These are phyloP conservation scores for Penicillium psychrofluorescens DNA, from an alignment of 495 filamentous ascomycete species.

Conservation along the genomic window DNA sequence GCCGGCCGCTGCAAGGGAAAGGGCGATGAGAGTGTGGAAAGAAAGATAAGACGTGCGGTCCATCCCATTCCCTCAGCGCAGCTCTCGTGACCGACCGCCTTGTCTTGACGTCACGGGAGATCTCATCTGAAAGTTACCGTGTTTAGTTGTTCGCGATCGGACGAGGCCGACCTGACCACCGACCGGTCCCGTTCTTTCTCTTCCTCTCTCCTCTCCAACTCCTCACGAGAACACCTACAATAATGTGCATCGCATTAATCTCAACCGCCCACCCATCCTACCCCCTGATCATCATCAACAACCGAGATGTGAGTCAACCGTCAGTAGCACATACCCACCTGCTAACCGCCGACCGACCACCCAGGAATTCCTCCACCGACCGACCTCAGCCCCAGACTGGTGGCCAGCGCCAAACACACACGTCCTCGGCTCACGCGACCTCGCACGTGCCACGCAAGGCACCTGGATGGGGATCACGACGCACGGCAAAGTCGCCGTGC, in stretches of 20 bases:
- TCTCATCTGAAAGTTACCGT: neutral
- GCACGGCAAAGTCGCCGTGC: slow-evolving; percentile 74
- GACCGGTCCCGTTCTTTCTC: slow-evolving; percentile 1
- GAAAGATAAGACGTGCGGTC: neutral
- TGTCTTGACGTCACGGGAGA: slow-evolving; percentile 22
- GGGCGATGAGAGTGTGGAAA: neutral
- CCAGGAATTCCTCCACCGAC: slow-evolving; percentile 81
- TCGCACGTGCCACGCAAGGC: slow-evolving; percentile 59
- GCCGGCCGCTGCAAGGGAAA: neutral
- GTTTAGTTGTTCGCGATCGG: neutral
- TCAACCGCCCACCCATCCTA: slow-evolving; percentile 89
- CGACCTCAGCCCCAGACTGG: slow-evolving; percentile 76
- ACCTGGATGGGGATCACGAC: slow-evolving; percentile 93
- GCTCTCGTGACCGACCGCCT: slow-evolving; percentile 2
- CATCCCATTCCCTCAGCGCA: slow-evolving; percentile 1
- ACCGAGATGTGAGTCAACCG: slow-evolving; percentile 64
- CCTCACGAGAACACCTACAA: slow-evolving; percentile 1
- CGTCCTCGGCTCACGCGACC: slow-evolving; percentile 62
- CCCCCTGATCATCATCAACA: slow-evolving; percentile 82
- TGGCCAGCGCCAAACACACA: slow-evolving; percentile 60
- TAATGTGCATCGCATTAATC: slow-evolving; percentile 88
- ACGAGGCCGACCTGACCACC: slow-evolving; percentile 12
- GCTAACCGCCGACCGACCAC: slow-evolving; percentile 10
- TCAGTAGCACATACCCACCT: neutral
- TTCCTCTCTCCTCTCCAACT: slow-evolving; percentile 1